Base-by-base conservation (phyloP, 768 basidiomycete species). In the Leccinum barrowsii region DNA sequence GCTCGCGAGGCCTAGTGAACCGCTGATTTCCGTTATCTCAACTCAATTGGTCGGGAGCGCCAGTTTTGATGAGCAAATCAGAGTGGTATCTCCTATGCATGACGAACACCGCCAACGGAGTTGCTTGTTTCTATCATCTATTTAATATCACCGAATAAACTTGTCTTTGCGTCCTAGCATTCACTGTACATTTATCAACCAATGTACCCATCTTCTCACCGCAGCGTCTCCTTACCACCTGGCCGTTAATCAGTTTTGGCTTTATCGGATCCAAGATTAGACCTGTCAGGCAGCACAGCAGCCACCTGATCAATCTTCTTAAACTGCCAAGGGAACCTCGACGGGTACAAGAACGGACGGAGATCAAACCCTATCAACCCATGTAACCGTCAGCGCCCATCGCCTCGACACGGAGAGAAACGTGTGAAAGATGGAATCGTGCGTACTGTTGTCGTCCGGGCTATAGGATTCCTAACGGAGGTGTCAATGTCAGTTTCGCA, bases 251-350 rank as follows among this genome's bases (percentile, higher is more conserved):
- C 81, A 3, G 73, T 80, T 72, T 83, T 82, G 50, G 77, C 63
- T 64, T 80, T 80, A 59, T 80, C 78, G 32, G 63, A 57, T 53
- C 64, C 68, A 22, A 65, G 26, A 62, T 73, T 68, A 4, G 89
- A 87, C 62, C 83, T 80, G 67, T 93, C 89, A 1, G 92, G 93
- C 37, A 95, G 74, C 8, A 70, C 76, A 4, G 85, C 87, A 6
- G 91, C 93, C 5, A 92, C 80, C 58, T 86, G 85, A 67, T 99
- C 96, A 59, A 99, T 98, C 76, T 93, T 94, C 74, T 79, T 87
- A 76, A 97, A 99, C 71, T 99, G 97, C 87, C 92, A 98, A 0
- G 90, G 91, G 79, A 98, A 98, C 55, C 90, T 82, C 12, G 93
- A 87, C 2, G 94, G 92, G 74, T 98, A 98, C 51, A 99, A 76